A percentile compares a stretch with the other conserved stretches of the same genome.
These are phyloP conservation scores for Neophaeococcomyces mojaviensis DNA, from an alignment of 2,329 filamentous ascomycete species.

Conservation along the genomic window DNA sequence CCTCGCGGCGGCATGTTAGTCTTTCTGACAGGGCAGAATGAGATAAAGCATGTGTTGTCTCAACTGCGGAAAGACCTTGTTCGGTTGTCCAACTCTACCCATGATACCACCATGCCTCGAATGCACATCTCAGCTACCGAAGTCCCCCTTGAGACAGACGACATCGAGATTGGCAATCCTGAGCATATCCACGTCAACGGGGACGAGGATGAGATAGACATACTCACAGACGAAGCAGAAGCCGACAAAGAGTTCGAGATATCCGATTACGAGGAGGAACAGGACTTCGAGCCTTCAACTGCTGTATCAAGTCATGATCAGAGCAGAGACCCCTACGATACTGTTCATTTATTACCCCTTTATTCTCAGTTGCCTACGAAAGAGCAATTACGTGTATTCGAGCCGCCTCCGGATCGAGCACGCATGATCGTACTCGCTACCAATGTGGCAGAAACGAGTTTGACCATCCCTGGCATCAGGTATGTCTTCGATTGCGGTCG, in stretches of 20 bases:
- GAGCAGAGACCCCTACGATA: constrained; percentile 49
- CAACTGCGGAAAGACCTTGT: constrained; percentile 48
- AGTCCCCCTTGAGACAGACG: constrained; percentile 73
- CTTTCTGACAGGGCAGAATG: constrained; percentile 87
- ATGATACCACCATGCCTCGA: constrained; percentile 46
- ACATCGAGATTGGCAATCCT: constrained; percentile 69
- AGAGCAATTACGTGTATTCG: constrained; percentile 86
- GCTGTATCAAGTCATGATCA: background rate
- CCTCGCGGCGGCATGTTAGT: constrained; percentile 87
- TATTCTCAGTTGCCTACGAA: constrained; percentile 87
- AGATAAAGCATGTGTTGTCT: constrained; percentile 79
- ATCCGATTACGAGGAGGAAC: constrained; percentile 54
- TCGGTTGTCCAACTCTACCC: background rate
- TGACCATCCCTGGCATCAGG: constrained; percentile 89
- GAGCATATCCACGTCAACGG: constrained; percentile 32
- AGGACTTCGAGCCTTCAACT: constrained; percentile 28
- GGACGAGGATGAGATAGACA: constrained; percentile 48
- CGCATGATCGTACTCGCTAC: constrained; percentile 85
- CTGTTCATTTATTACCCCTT: constrained; percentile 82
- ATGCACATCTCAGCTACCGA: constrained; percentile 71
- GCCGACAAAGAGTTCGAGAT: constrained; percentile 59
- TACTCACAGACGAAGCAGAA: constrained; percentile 51
- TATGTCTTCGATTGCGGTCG: constrained; percentile 95
- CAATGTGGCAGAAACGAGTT: constrained; percentile 92
- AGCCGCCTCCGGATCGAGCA: constrained; percentile 71